These are phyloP conservation scores for Penicillium bialowiezense DNA, from an alignment of 495 filamentous ascomycete species.

Conservation along the genomic window DNA sequence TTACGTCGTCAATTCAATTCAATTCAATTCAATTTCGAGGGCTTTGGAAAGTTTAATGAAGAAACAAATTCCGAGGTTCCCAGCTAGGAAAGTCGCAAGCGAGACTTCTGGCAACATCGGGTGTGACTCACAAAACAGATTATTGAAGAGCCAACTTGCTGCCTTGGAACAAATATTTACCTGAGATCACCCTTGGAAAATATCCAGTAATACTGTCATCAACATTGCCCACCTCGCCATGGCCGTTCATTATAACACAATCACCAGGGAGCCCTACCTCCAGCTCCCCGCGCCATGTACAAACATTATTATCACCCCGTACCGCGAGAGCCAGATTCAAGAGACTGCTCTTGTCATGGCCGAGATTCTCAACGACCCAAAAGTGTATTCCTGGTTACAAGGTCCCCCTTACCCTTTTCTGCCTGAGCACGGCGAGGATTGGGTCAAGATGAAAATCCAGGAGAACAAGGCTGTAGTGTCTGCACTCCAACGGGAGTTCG, in stretches of 20 bases:
- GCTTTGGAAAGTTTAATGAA: too few species aligned
- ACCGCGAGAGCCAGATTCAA: constrained; percentile 6
- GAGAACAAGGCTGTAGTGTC: background rate
- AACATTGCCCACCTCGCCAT: too few species aligned
- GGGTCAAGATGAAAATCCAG: constrained; percentile 3
- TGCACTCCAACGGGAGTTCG: constrained; percentile 2
- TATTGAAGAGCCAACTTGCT: too few species aligned
- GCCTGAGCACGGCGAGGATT: constrained; percentile 14
- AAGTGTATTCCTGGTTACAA: constrained; percentile 14
- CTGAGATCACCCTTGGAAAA: too few species aligned
- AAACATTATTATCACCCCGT: constrained; percentile 31
- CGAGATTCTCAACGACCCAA: constrained; percentile 19
- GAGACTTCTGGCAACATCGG: too few species aligned
- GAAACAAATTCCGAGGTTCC: too few species aligned
- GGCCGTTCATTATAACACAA: constrained; percentile 12
- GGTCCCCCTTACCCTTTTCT: constrained; percentile 23
- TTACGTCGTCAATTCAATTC: too few species aligned
- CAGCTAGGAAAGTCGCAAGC: too few species aligned
- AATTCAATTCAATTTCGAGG: too few species aligned
- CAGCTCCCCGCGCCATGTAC: constrained; percentile 20
- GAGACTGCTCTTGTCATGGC: constrained; percentile 4
- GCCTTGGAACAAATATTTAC: too few species aligned
- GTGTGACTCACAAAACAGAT: too few species aligned
- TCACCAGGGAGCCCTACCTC: constrained; percentile 24
- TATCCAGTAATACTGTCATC: too few species aligned